These are phyloP conservation scores for Lactifluus echinatus DNA, from an alignment of 768 basidiomycete genomes.

Conservation along the genomic window DNA sequence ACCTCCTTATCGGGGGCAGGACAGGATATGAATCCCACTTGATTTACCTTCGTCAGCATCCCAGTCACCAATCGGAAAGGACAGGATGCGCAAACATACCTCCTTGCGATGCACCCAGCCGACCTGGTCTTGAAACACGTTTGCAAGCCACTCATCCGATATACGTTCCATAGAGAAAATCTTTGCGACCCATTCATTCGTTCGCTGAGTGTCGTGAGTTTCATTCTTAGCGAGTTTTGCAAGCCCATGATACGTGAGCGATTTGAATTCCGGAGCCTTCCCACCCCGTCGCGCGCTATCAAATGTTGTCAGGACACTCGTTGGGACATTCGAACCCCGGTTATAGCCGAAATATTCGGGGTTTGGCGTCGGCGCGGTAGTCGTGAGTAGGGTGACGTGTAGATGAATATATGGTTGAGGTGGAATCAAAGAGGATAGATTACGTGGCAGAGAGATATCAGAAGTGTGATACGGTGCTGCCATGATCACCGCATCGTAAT, in stretches of 20 bases:
- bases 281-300: conserved; percentile 48
- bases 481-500: conserved; percentile 72
- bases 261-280: conserved; percentile 74
- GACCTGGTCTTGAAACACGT: conserved; percentile 56
- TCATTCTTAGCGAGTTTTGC: conserved; percentile 33
- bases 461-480: conserved; percentile 80
- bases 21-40: conserved; percentile 80
- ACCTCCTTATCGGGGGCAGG: conserved; percentile 53
- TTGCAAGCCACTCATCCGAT: conserved; percentile 59
- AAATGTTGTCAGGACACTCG: conserved; percentile 64
- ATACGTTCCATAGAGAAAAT: conserved; percentile 69
- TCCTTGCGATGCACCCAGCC: conserved; percentile 81
- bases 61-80: conserved; percentile 7
- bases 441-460: conserved; percentile 41
- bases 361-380: conserved; percentile 51
- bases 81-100: conserved; percentile 29
- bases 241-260: conserved; percentile 58
- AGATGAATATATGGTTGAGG: conserved; percentile 72
- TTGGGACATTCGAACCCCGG: conserved; percentile 39
- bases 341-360: conserved; percentile 60
- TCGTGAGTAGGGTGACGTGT: conserved; percentile 85
- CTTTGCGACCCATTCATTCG: conserved; percentile 65
- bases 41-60: neutral
- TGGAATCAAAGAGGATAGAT: conserved; percentile 47
- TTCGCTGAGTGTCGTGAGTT: conserved; percentile 14